Conservation (phyloP, 305 asterid genomes). For the Fraxinus platypoda region DNA sequence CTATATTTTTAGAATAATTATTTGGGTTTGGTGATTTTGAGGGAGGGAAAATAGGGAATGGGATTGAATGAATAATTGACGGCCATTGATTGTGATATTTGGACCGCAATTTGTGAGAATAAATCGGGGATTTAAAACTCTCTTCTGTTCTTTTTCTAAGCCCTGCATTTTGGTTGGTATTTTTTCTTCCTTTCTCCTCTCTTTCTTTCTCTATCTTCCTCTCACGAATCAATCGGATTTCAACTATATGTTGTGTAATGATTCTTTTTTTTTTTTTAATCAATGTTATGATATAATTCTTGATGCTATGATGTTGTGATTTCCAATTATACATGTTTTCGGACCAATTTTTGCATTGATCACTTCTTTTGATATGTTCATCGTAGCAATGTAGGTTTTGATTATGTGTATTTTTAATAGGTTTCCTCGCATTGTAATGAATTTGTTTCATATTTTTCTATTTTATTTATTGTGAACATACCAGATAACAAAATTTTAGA, state of each 20-base stretch:
- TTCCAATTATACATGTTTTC: background rate
- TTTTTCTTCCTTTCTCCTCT: constrained; percentile 10
- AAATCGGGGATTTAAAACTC: constrained; percentile 17
- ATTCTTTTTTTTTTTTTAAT: background rate
- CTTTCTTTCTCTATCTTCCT: background rate
- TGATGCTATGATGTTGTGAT: background rate
- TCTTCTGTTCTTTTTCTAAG: constrained; percentile 23
- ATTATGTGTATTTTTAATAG: background rate
- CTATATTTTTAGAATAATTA: background rate
- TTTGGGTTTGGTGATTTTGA: constrained; percentile 11
- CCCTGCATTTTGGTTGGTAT: constrained; percentile 39
- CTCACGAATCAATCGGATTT: background rate
- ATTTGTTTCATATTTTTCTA: background rate
- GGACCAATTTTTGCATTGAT: background rate
- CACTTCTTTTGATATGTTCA: background rate
- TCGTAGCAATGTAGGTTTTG: background rate
- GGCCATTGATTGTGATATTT: constrained; percentile 34
- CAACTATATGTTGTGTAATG: constrained; percentile 1
- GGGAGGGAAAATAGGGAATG: constrained; percentile 2
- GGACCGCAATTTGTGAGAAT: constrained; percentile 27
- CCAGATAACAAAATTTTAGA: background rate
- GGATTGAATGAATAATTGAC: constrained; percentile 23
- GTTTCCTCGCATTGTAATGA: background rate
- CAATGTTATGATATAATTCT: background rate
- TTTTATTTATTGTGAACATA: background rate